These are phyloP conservation scores for Arxiozyma telluris DNA, from an alignment of 1,139 yeast species.

Conservation along the genomic window DNA sequence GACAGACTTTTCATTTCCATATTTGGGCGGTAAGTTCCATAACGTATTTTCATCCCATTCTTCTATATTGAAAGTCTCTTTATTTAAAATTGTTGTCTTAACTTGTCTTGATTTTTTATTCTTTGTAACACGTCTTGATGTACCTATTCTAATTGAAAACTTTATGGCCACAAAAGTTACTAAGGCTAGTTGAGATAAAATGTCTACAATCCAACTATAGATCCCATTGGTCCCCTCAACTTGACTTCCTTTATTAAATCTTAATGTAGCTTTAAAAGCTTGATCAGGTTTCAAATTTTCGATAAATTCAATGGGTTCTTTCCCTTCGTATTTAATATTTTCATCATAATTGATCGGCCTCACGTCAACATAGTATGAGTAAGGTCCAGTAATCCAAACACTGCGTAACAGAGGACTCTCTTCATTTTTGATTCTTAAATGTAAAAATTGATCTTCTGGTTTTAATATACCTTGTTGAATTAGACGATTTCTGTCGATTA, in stretches of 20 bases:
- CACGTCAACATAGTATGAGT: slow-evolving; percentile 50
- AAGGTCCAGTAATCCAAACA: slow-evolving; percentile 53
- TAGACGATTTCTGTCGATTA: slow-evolving; percentile 14
- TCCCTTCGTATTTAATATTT: slow-evolving; percentile 30
- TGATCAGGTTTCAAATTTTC: slow-evolving; percentile 47
- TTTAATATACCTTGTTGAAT: slow-evolving; percentile 9
- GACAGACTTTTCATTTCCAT: slow-evolving; percentile 36
- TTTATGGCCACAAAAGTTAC: slow-evolving; percentile 32
- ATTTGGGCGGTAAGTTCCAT: slow-evolving; percentile 43
- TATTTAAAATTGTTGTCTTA: neutral
- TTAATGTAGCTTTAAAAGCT: slow-evolving; percentile 42
- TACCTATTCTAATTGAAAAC: slow-evolving; percentile 26
- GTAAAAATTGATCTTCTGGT: slow-evolving; percentile 13
- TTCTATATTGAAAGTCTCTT: slow-evolving; percentile 30
- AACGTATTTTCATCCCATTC: slow-evolving; percentile 42
- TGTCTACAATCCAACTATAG: slow-evolving; percentile 50
- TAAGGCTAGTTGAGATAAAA: slow-evolving; percentile 46
- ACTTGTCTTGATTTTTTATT: slow-evolving; percentile 5
- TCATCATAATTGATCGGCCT: slow-evolving; percentile 43
- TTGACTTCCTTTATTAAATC: slow-evolving; percentile 36
- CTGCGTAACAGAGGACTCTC: slow-evolving; percentile 46
- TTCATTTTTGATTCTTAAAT: slow-evolving; percentile 41
- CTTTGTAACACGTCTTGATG: slow-evolving; percentile 16
- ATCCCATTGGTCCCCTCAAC: slow-evolving; percentile 23
- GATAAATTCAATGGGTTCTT: slow-evolving; percentile 30